Base-by-base conservation (phyloP, 176 grass and related monocot genomes). In the Tillandsia fasciculata region DNA sequence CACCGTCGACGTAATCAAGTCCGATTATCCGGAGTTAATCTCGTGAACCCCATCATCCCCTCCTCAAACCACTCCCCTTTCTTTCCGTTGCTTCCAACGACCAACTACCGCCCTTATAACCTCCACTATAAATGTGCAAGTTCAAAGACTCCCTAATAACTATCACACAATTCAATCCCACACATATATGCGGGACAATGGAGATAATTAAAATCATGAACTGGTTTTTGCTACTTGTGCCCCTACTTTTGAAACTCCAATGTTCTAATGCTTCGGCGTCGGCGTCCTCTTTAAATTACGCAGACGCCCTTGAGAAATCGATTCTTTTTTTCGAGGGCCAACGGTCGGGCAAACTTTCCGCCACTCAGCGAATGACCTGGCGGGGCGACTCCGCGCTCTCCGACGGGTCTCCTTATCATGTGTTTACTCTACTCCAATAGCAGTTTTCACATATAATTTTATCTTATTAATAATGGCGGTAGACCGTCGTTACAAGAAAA, bases 281-380 rank as follows among this genome's bases (percentile, higher is more conserved):
- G 20, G 20, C 49, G 20, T 3, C 82, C 2, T 72, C 66, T n/a
- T 86, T 96, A 77, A 79, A 96, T 82, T 96, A 96, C 70, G 88
- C 76, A 9, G 92, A 89, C 70, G 92, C 92, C 10, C 92, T 92
- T 24, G 15, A 76, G 82, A 96, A 96, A 72, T 96, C 93, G 64
- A 87, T 92, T 82, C 68, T 92, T 72, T 97, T 90, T 80, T 97
- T 97, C 42, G 93, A 97, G 75, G 93, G 86, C 14, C 93, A 97
- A 79, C 86, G 93, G 56, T 92, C 93, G 61, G 93, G 93, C 70
- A 97, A 85, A 75, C 86, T 97, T 0, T 86, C 86, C 0, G 70
- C 79, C 9, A 65, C 54, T 69, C 90, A 90, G 81, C 86, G 88
- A 17, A 74, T 96, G 70, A 52, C 72, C 0, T 92, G 89, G 89